These are phyloP conservation scores for Plasmodium gallinaceum DNA, from an alignment of 169 alveolate species.

Conservation along the genomic window DNA sequence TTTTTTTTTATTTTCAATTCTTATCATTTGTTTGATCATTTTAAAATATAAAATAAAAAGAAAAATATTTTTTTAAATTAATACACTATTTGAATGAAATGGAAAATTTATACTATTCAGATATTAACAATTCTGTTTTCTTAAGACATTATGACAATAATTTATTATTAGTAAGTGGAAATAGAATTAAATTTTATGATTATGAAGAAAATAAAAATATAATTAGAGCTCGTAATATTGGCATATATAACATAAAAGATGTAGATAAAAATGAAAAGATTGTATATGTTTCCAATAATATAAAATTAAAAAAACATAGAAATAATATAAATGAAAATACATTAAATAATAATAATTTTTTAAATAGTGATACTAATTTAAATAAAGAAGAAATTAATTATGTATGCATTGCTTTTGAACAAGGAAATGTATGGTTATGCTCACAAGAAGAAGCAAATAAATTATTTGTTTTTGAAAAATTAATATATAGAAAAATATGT, in stretches of 20 bases:
- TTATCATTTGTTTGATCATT: too few species aligned
- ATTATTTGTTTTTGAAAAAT: conserved; percentile 43
- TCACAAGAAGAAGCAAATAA: conserved; percentile 46
- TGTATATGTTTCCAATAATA: conserved; percentile 66
- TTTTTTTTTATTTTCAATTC: too few species aligned
- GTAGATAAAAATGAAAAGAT: conserved; percentile 66
- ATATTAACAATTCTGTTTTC: conserved; percentile 38
- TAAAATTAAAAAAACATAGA: conserved; percentile 17
- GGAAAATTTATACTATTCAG: conserved; percentile 57
- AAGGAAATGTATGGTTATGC: conserved; percentile 75
- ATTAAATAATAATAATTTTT: neutral
- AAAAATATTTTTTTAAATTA: too few species aligned
- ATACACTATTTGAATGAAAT: neutral
- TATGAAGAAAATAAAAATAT: conserved; percentile 45
- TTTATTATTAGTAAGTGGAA: conserved; percentile 44
- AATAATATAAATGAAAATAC: neutral
- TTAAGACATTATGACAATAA: conserved; percentile 65
- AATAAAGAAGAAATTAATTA: conserved; percentile 20
- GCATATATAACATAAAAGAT: conserved; percentile 32
- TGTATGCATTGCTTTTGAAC: conserved; percentile 76
- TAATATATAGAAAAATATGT: conserved; percentile 74
- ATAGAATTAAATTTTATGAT: conserved; percentile 56
- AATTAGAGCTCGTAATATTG: conserved; percentile 52
- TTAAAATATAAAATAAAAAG: too few species aligned
- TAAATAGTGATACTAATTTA: neutral